Percentiles rank a stretch among this genome's conserved stretches.
Conservation (phyloP, 164 flowering plant species). For the Liriodendron chinense region DNA sequence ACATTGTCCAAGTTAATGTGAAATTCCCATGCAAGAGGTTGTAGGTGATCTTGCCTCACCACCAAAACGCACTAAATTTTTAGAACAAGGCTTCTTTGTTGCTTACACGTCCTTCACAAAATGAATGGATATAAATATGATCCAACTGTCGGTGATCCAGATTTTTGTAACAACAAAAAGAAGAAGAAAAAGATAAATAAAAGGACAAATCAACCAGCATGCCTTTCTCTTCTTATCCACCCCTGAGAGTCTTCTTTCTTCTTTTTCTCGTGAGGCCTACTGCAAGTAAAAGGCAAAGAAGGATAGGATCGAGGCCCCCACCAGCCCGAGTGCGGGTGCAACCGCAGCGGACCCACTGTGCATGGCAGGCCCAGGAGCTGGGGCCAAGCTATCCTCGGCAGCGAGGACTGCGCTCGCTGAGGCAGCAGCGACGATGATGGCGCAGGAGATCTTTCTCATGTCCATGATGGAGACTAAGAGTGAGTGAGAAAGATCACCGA, state of each 20-base stretch:
- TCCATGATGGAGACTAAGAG: conserved; percentile 3
- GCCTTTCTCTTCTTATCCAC: neutral
- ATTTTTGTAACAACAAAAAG: neutral
- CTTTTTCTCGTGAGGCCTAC: conserved; percentile 11
- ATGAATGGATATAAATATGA: neutral
- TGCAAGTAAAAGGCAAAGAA: conserved; percentile 34
- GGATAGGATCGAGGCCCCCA: conserved; percentile 37
- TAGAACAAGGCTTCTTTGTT: conserved; percentile 1
- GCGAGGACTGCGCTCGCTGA: conserved; percentile 10
- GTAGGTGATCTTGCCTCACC: too few relatives aligned
- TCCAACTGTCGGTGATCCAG: neutral
- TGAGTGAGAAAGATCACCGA: conserved; percentile 1
- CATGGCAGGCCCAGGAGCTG: conserved; percentile 16
- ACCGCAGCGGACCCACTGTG: conserved; percentile 13
- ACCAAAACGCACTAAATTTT: neutral
- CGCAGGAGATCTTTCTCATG: conserved; percentile 20
- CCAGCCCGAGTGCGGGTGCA: conserved; percentile 29
- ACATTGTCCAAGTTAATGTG: too few relatives aligned
- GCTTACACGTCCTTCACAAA: neutral
- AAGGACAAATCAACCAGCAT: too few relatives aligned
- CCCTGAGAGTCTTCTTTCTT: neutral
- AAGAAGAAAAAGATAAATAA: neutral
- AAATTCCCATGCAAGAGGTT: too few relatives aligned
- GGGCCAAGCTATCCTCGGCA: conserved; percentile 1
- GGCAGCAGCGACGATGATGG: conserved; percentile 15